Conservation (phyloP, 441 rosid genomes). For the Syzygium syzygioides region DNA sequence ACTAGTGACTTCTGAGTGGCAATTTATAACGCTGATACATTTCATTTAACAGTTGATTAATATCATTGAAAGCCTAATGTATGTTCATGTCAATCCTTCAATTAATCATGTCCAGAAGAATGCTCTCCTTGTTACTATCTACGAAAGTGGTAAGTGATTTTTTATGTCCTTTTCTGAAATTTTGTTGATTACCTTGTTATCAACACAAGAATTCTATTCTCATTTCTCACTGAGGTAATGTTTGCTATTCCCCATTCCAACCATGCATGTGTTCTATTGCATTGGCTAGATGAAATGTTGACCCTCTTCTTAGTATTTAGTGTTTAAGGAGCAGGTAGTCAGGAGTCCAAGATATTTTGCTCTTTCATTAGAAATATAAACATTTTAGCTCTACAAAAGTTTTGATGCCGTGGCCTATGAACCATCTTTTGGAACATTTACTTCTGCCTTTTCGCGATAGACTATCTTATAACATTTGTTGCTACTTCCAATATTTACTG, state of each 20-base stretch:
- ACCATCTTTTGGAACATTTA: neutral
- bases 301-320: too few relatives aligned
- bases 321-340: too few relatives aligned
- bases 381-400: too few relatives aligned
- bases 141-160: constrained; percentile 57
- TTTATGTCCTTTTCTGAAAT: too few relatives aligned
- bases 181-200: neutral
- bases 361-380: too few relatives aligned
- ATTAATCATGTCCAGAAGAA: constrained; percentile 23
- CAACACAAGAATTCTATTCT: neutral
- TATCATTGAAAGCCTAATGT: constrained; percentile 86
- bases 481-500: neutral
- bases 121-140: constrained; percentile 83
- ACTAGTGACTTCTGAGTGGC: neutral
- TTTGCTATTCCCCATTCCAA: too few relatives aligned
- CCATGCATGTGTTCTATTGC: too few relatives aligned
- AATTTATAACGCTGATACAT: neutral
- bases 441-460: neutral
- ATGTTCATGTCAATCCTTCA: constrained; percentile 73
- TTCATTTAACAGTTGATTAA: constrained; percentile 61
- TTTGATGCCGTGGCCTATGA: neutral
- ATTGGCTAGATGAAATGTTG: too few relatives aligned
- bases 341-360: too few relatives aligned
- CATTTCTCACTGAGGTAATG: neutral
- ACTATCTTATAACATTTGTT: neutral